Evolutionary conservation across 2,329 filamentous ascomycete genomes (phyloP), one percentile per base, ranked within the genome.

Genomic region (Cordyceps javanica): DNA sequence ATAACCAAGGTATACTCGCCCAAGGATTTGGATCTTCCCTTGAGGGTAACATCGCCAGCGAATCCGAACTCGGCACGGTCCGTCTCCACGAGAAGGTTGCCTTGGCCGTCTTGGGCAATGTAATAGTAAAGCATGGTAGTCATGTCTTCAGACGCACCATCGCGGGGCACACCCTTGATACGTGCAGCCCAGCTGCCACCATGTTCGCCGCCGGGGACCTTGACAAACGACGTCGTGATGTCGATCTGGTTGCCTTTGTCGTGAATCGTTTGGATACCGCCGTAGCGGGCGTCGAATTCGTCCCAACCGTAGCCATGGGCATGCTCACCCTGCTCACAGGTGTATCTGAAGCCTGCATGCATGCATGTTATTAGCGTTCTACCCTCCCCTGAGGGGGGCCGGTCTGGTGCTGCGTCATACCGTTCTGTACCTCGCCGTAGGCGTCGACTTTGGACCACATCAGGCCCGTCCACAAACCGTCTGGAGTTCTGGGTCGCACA

Each of bases 271-370:
- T 99, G 91, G 23, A 89, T 80, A 57, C 94, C 94, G 61, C 94
- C 94, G 58, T 81, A 88, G 59, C 94, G 82, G 23, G 91, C 87
- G 73, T 99, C 94, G 71, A 95, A 99, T 70, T 96, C 90, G 67
- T 97, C 92, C 94, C 94, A 99, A 61, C 94, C 94, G 71, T 99
- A 99, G 57, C 93, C 93, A 49, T 85, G 88, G 82, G 99, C 96
- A 63, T 89, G 89, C 70, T 95, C 91, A 70, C 94, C 84, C 71
- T 99, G 94, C 72, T 97, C 94, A 74, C 94, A 99, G 0, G 94
- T 97, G 71, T 96, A 91, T 62, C 94, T 86, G 66, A 97, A 88
- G 65, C 87, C 90, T 94, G 68, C 5, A 4, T 34, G 8, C 1
- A 55, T 26, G n/a, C n/a, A n/a, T n/a, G n/a, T 21, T 21, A 60